Percentiles rank a stretch among this genome's conserved stretches.
phyloP scores from a whole-genome alignment of 140 eudicot species.

The Oenanthe javanica region DNA sequence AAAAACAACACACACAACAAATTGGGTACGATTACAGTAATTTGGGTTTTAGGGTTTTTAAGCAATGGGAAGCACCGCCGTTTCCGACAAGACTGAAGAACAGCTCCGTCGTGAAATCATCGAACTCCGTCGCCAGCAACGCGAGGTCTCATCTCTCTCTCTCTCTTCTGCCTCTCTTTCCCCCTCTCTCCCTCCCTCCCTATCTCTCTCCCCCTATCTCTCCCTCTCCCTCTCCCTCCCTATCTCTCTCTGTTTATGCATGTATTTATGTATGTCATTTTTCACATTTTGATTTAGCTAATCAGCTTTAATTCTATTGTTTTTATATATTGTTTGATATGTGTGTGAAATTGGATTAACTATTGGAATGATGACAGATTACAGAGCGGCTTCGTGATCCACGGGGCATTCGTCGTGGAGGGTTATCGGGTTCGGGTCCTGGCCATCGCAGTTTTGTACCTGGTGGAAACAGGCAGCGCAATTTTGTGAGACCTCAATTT shows the following conservation, averaged over 20 bases:
- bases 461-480: slow-evolving; percentile 62
- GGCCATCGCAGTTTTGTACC: slow-evolving; percentile 38
- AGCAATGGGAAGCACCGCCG: slow-evolving; percentile 28
- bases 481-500: slow-evolving; percentile 71
- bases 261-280: neutral
- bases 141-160: slow-evolving; percentile 48
- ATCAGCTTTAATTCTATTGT: neutral
- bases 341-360: neutral
- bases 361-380: slow-evolving; percentile 34
- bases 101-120: slow-evolving; percentile 92
- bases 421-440: slow-evolving; percentile 48
- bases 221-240: neutral
- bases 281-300: neutral
- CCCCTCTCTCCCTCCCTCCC: neutral
- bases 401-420: slow-evolving; percentile 93
- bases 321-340: neutral
- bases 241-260: neutral
- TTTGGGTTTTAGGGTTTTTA: slow-evolving; percentile 23
- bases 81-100: slow-evolving; percentile 77
- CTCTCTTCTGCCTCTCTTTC: neutral
- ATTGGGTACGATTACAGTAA: neutral
- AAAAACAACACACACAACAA: neutral
- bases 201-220: neutral
- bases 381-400: slow-evolving; percentile 94
- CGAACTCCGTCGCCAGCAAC: slow-evolving; percentile 80